Conservation (phyloP, 345 rosid species). For the Microthlaspi erraticum region DNA sequence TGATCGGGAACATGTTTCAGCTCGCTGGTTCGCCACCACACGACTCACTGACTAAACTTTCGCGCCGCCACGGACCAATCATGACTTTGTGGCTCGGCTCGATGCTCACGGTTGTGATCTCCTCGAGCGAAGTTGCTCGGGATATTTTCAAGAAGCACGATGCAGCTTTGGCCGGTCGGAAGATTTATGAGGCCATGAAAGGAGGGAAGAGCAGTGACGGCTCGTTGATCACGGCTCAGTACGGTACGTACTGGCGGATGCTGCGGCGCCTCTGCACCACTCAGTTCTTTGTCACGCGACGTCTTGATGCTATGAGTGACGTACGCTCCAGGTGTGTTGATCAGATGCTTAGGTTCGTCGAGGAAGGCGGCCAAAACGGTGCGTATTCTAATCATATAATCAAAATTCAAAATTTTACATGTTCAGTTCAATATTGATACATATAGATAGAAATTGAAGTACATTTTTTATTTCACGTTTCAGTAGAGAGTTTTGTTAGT, state of each 20-base stretch:
- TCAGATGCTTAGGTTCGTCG: slow-evolving; percentile 55
- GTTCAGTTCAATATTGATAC: background rate
- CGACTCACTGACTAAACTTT: slow-evolving; percentile 54
- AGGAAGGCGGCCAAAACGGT: slow-evolving; percentile 52
- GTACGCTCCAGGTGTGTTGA: slow-evolving; percentile 61
- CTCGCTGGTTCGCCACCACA: slow-evolving; percentile 62
- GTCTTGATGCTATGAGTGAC: slow-evolving; percentile 59
- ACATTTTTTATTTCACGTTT: no score
- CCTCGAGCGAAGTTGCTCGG: slow-evolving; percentile 65
- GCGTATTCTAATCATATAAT: background rate
- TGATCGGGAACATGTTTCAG: slow-evolving; percentile 72
- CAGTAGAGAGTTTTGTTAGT: no score
- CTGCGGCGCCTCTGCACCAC: slow-evolving; percentile 64
- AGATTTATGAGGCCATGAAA: slow-evolving; percentile 83
- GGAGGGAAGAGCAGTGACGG: slow-evolving; percentile 59
- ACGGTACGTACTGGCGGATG: slow-evolving; percentile 82
- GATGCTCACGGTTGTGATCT: slow-evolving; percentile 73
- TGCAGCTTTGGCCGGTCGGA: slow-evolving; percentile 70
- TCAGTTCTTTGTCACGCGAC: slow-evolving; percentile 66
- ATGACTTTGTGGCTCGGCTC: slow-evolving; percentile 81
- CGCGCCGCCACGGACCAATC: slow-evolving; percentile 64
- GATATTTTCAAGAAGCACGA: slow-evolving; percentile 83
- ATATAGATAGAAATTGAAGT: background rate
- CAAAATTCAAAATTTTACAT: background rate
- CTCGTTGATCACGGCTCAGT: slow-evolving; percentile 74